These are phyloP conservation scores for Thraustochytrium striatum DNA, from an alignment of 352 stramenopile genomes.

Conservation along the genomic window DNA sequence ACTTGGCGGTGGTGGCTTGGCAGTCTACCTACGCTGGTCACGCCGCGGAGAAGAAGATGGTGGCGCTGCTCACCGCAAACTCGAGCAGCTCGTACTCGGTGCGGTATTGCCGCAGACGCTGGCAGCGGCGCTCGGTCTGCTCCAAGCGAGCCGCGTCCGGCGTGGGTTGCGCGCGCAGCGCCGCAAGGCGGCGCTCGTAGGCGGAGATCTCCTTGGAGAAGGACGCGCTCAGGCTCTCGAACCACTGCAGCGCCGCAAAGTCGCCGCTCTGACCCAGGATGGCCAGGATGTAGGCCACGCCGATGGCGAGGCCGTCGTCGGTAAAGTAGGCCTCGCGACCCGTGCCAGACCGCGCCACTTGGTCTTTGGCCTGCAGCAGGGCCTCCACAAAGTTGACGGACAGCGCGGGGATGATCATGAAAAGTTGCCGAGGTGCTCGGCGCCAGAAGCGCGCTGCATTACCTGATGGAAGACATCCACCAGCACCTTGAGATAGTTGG, in stretches of 20 bases:
- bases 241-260: slow-evolving; percentile 14
- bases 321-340: slow-evolving; percentile 84
- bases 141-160: slow-evolving; percentile 58
- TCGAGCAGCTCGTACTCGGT: neutral
- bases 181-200: neutral
- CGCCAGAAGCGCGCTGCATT: slow-evolving; percentile 51
- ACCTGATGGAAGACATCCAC: slow-evolving; percentile 57
- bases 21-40: too few species aligned
- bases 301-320: slow-evolving; percentile 90
- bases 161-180: slow-evolving; percentile 50
- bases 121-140: neutral
- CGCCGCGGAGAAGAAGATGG: neutral
- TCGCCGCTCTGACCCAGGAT: slow-evolving; percentile 68
- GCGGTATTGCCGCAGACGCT: neutral
- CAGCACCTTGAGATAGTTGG: slow-evolving; percentile 61
- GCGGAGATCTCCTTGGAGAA: slow-evolving; percentile 32
- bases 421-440: slow-evolving; percentile 82
- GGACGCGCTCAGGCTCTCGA: neutral
- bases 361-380: slow-evolving; percentile 69
- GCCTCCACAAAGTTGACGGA: slow-evolving; percentile 75
- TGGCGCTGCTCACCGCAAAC: neutral
- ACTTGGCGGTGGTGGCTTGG: too few species aligned
- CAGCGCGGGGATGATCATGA: slow-evolving; percentile 76
- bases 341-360: slow-evolving; percentile 88
- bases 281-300: slow-evolving; percentile 83